phyloP scores from a whole-genome alignment of 164 flowering plant genomes.

The Malania oleifera region DNA sequence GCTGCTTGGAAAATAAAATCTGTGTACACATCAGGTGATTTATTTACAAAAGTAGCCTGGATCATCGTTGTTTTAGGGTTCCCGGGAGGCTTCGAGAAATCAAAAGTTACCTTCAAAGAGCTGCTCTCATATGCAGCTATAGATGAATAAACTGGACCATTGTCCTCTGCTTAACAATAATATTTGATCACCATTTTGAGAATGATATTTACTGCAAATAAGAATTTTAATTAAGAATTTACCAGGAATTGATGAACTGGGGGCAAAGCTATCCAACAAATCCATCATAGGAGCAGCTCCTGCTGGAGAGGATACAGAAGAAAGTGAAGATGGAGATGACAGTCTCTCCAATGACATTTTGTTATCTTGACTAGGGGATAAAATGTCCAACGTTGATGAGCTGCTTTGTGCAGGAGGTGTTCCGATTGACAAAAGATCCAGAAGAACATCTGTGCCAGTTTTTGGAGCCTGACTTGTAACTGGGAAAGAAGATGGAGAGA shows the following conservation, averaged over 20 bases:
- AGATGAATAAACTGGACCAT: conserved; percentile 59
- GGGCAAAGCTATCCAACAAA: conserved; percentile 71
- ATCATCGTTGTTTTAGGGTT: conserved; percentile 60
- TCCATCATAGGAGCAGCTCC: conserved; percentile 63
- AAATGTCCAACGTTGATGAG: conserved; percentile 37
- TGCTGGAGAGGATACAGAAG: conserved; percentile 37
- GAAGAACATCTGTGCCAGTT: conserved; percentile 71
- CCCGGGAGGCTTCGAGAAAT: conserved; percentile 75
- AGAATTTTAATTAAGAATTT: conserved; percentile 12
- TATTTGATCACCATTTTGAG: conserved; percentile 5
- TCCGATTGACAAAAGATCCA: conserved; percentile 88
- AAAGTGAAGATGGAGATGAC: conserved; percentile 39
- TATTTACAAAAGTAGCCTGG: conserved; percentile 69
- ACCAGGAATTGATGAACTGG: conserved; percentile 42
- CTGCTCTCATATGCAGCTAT: conserved; percentile 77
- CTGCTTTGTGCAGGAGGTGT: conserved; percentile 47
- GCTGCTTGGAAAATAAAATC: conserved; percentile 96
- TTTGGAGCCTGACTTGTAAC: conserved; percentile 51
- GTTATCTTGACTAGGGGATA: conserved; percentile 39
- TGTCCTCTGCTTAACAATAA: conserved; percentile 39
- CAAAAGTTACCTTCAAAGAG: conserved; percentile 61
- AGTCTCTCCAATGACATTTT: conserved; percentile 42
- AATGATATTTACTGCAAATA: conserved; percentile 7
- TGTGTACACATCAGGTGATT: conserved; percentile 52
- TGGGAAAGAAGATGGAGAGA: conserved; percentile 23